phyloP scores from a whole-genome alignment of 1,139 yeast genomes.

The Pichia sp. region DNA sequence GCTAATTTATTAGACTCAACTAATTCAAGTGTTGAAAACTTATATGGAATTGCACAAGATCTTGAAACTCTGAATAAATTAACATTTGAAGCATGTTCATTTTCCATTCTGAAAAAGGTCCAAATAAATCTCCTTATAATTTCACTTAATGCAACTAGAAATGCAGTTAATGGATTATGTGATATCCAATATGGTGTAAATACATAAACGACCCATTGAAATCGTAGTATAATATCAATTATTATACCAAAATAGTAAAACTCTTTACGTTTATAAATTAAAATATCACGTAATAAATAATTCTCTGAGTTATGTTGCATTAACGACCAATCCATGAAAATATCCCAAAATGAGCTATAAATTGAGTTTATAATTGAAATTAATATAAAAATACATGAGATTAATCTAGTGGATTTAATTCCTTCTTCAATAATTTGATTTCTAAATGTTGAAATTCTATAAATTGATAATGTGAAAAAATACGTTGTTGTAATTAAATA shows the following conservation, averaged over 20 bases:
- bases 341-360: slow-evolving; percentile 71
- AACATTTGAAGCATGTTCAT: slow-evolving; percentile 90
- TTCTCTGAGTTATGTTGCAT: slow-evolving; percentile 59
- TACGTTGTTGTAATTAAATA: slow-evolving; percentile 62
- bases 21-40: not conserved
- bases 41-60: slow-evolving; percentile 78
- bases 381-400: slow-evolving; percentile 1
- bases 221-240: slow-evolving; percentile 64
- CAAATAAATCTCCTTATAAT: slow-evolving; percentile 75
- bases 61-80: slow-evolving; percentile 77
- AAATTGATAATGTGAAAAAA: slow-evolving; percentile 67
- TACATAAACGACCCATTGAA: slow-evolving; percentile 86
- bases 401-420: not conserved
- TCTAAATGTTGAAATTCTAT: slow-evolving; percentile 50
- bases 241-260: slow-evolving; percentile 71
- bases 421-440: slow-evolving; percentile 55
- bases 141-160: slow-evolving; percentile 77
- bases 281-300: slow-evolving; percentile 54
- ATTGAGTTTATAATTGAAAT: slow-evolving; percentile 5
- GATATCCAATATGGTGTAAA: slow-evolving; percentile 66
- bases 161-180: slow-evolving; percentile 85
- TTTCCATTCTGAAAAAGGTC: slow-evolving; percentile 89
- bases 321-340: slow-evolving; percentile 93
- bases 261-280: slow-evolving; percentile 54
- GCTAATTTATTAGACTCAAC: not conserved